A percentile compares a stretch with the other conserved stretches of the same genome.
These are phyloP conservation scores for Coemansia sp. DNA, from an alignment of 192 early-diverging fungal species.

Conservation along the genomic window DNA sequence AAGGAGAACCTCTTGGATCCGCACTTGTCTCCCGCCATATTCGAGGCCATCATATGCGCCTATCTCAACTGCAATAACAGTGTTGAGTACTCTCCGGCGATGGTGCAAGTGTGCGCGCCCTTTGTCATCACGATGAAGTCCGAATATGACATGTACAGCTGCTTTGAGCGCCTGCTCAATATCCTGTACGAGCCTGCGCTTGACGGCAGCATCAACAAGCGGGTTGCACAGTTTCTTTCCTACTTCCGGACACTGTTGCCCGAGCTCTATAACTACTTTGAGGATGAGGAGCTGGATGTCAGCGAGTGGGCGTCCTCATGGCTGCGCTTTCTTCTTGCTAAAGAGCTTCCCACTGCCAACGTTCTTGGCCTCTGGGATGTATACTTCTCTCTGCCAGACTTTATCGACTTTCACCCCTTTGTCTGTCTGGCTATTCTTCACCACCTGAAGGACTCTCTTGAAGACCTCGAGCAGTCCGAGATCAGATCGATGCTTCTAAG, in stretches of 20 bases:
- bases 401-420: conserved; percentile 79
- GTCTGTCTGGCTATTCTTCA: conserved; percentile 84
- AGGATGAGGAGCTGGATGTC: conserved; percentile 90
- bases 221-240: conserved; percentile 82
- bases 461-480: conserved; percentile 89
- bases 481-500: conserved; percentile 80
- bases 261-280: conserved; percentile 91
- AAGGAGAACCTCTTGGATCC: conserved; percentile 37
- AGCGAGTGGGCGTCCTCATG: conserved; percentile 86
- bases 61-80: conserved; percentile 78
- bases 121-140: conserved; percentile 72
- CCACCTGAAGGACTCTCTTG: conserved; percentile 73
- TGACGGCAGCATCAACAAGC: conserved; percentile 65
- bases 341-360: conserved; percentile 80
- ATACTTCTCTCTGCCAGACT: conserved; percentile 78
- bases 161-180: conserved; percentile 77
- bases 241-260: conserved; percentile 81
- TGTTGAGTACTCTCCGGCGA: conserved; percentile 72
- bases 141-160: conserved; percentile 79
- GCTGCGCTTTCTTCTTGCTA: conserved; percentile 75
- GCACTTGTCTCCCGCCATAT: conserved; percentile 57
- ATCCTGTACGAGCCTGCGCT: conserved; percentile 70
- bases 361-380: conserved; percentile 85
- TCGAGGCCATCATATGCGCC: conserved; percentile 85
- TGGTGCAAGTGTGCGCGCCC: conserved; percentile 79